Evolutionary conservation across 805 yeast species (phyloP).

Genomic region (Monosporozyma aquatica): DNA sequence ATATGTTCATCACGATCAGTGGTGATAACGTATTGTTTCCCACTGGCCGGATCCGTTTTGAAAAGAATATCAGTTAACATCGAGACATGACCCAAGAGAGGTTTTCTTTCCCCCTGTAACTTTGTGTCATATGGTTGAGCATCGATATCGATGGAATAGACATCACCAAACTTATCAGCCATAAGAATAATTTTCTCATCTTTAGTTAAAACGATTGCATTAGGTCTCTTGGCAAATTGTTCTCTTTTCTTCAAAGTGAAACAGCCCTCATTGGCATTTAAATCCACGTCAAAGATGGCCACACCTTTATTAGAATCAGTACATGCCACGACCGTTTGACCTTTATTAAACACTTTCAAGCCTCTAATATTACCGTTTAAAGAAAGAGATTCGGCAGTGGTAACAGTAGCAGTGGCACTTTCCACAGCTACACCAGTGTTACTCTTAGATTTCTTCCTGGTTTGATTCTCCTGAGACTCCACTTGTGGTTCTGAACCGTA

Average conservation of each 20-base stretch:
- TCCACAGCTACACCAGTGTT: constrained; percentile 37
- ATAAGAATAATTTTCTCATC: constrained; percentile 48
- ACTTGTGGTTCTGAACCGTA: constrained; percentile 34
- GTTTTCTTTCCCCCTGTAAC: constrained; percentile 44
- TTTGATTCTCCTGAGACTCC: constrained; percentile 39
- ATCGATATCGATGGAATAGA: constrained; percentile 49
- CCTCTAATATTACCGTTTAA: constrained; percentile 61
- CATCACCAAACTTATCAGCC: constrained; percentile 97
- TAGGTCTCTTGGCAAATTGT: constrained; percentile 86
- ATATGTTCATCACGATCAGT: constrained; percentile 97
- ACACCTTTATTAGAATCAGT: constrained; percentile 82
- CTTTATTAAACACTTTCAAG: constrained; percentile 44
- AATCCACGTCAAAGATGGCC: constrained; percentile 42
- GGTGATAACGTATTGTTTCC: constrained; percentile 50
- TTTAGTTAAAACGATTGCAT: constrained; percentile 54
- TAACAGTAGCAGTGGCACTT: too few species aligned
- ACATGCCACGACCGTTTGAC: constrained; percentile 50
- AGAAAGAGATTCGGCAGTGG: constrained; percentile 12
- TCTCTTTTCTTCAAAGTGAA: constrained; percentile 56
- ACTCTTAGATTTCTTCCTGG: constrained; percentile 30
- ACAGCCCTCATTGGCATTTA: constrained; percentile 30
- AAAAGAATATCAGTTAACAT: constrained; percentile 74
- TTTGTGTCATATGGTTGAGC: constrained; percentile 27
- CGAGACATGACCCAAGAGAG: constrained; percentile 91
- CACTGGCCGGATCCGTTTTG: constrained; percentile 15